These are phyloP conservation scores for Candida nanaspora DNA, from an alignment of 805 yeast genomes.

Conservation along the genomic window DNA sequence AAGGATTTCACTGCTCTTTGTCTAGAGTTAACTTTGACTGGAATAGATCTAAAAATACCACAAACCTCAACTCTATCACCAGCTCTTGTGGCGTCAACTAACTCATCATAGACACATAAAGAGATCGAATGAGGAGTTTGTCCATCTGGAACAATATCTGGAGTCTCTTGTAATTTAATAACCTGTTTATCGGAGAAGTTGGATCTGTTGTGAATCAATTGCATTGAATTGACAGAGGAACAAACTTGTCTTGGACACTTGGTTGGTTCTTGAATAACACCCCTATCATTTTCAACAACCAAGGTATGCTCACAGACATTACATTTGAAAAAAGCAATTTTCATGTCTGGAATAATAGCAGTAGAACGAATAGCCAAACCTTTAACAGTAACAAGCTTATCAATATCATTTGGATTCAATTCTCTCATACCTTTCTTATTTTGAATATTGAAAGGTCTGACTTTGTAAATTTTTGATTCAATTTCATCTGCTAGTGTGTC, in stretches of 20 bases:
- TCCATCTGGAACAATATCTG: slow-evolving; percentile 95
- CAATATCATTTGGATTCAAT: slow-evolving; percentile 88
- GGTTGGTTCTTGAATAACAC: slow-evolving; percentile 88
- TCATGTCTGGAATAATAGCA: slow-evolving; percentile 95
- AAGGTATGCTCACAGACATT: slow-evolving; percentile 90
- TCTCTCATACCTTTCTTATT: slow-evolving; percentile 81
- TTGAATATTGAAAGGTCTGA: slow-evolving; percentile 82
- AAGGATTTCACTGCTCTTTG: slow-evolving; percentile 78
- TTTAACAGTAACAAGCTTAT: slow-evolving; percentile 83
- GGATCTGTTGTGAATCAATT: slow-evolving; percentile 84
- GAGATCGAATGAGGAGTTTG: slow-evolving; percentile 97
- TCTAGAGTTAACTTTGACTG: slow-evolving; percentile 80
- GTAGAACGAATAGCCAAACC: slow-evolving; percentile 87
- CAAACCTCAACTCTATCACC: slow-evolving; percentile 96
- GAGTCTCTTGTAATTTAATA: slow-evolving; percentile 77
- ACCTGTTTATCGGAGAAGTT: slow-evolving; percentile 94
- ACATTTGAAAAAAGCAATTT: slow-evolving; percentile 92
- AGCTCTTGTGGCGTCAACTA: slow-evolving; percentile 90
- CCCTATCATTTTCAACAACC: slow-evolving; percentile 89
- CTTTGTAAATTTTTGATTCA: slow-evolving; percentile 76
- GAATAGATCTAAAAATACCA: slow-evolving; percentile 89
- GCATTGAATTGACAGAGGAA: slow-evolving; percentile 79
- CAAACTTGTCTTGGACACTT: slow-evolving; percentile 89
- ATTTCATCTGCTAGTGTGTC: slow-evolving; percentile 55
- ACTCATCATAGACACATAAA: slow-evolving; percentile 88